Evolutionary conservation across 1,284 basidiomycete species (phyloP), one percentile per base, ranked within the genome.

Genomic region (Malassezia dermatis): DNA sequence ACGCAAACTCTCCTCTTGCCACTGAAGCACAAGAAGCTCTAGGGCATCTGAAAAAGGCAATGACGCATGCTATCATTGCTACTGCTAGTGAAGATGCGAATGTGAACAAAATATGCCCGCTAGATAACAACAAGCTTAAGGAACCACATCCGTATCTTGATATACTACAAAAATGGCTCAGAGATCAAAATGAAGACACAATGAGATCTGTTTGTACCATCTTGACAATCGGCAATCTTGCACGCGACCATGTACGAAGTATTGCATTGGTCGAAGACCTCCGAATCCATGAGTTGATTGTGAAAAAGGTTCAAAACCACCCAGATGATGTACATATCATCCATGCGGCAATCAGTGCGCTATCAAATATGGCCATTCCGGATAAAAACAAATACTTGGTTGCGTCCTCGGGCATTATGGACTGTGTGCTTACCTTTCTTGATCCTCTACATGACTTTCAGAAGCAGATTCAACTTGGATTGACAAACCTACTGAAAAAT

Each of bases 401-500:
- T 12, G 64, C 63, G 2, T 30, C 56, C 2, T 41, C 60, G 5
- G 53, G 54, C 23, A 53, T 71, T 12, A 44, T 68, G 5, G 31
- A 46, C 2, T 43, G 40, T 1, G 59, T 66, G 0, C 37, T 49
- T 0, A 51, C 54, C 1, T 63, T 61, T 39, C 53, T 73, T 48
- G 46, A 28, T 13, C 42, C 49, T 24, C 58, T 61, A 32, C 61
- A 60, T 48, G 69, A 69, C 44, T 61, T 64, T 51, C 59, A 64
- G 8, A 65, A 66, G 37, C 68, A 86, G 11, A 83, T 96, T 0
- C 93, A 96, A 75, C 80, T 89, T 24, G 84, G 84, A 44, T 87
- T 88, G 0, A 86, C 95, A 40, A 88, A 88, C 0, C 80, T 90
- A 15, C 81, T 86, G 27, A 95, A 95, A 76, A 86, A 94, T 69